Evolutionary conservation across 73 alveolate species (phyloP), one percentile per base, ranked within the genome.

Genomic region (Paramecium sexaurelia): DNA sequence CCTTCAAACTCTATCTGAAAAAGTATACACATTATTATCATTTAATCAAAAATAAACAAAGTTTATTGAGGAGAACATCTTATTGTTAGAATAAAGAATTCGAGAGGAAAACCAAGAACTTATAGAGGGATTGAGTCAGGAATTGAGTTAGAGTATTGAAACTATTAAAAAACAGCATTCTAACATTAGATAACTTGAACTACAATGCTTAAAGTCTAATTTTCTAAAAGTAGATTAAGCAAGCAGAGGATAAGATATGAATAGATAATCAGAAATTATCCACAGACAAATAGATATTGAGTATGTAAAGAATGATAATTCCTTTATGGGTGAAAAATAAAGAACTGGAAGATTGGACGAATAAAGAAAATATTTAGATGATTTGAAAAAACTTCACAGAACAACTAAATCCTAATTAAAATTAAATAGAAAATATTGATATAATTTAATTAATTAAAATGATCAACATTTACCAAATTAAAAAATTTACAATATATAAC

Each of bases 341-440:
- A 66, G 83, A 66, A 13, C 83, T 22, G 26, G 43, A 0, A 32
- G 83, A 66, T 66, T 66, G 9, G 83, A 66, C n/a, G 83, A 66
- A 19, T 22, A 66, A 66, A 66, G 83, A 27, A 66, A 66, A 66
- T 66, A 66, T 66, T 66, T 66, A 66, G 43, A 66, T 66, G 43
- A 26, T 13, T 66, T 66, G 24, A 66, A 66, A 26, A 32, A 66
- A 6, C 8, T 66, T 2, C 83, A 66, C 10, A 66, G 83, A 66
- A 66, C 37, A 29, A 66, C 83, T 10, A 66, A 66, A 66, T 66
- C 83, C 9, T 66, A 8, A 66, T 26, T 66, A 66, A 66, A 66
- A 66, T 15, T 51, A 0, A 51, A 51, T 51, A 17, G 67, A 51
- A 51, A 51, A 29, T 51, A 51, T 51, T 51, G 67, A 51, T 17